Percentiles rank a stretch among this genome's conserved stretches.
Conservation (phyloP, 306 rosid genomes). For the Fragaria ananassa region DNA sequence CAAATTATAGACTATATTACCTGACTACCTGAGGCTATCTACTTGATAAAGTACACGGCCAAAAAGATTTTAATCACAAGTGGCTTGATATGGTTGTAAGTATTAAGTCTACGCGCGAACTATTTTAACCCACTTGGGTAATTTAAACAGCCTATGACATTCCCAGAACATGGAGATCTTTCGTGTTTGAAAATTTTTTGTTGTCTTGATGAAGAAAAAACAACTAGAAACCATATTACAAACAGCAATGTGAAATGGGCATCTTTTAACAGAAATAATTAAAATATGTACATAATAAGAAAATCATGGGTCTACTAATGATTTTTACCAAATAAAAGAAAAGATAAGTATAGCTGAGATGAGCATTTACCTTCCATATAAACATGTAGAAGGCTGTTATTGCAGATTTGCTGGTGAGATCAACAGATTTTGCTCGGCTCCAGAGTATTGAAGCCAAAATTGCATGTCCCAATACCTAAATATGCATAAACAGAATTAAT, state of each 20-base stretch:
- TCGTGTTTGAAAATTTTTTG: not conserved
- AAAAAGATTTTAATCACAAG: not conserved
- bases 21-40: not conserved
- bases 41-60: not conserved
- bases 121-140: not conserved
- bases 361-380: constrained; percentile 78
- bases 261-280: not conserved
- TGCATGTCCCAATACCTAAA: constrained; percentile 71
- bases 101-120: not conserved
- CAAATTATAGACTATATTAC: not conserved
- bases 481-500: constrained; percentile 23
- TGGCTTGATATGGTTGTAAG: not conserved
- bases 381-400: constrained; percentile 93
- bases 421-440: constrained; percentile 77
- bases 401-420: constrained; percentile 76
- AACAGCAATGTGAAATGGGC: not conserved
- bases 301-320: not conserved
- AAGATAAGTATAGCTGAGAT: not conserved
- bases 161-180: not conserved
- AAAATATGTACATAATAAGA: not conserved
- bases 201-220: not conserved
- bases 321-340: not conserved
- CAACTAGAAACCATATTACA: not conserved
- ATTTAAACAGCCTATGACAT: not conserved
- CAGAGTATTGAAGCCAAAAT: constrained; percentile 64